phyloP scores from a whole-genome alignment of 768 basidiomycete species.

The Chalciporus piperatus region DNA sequence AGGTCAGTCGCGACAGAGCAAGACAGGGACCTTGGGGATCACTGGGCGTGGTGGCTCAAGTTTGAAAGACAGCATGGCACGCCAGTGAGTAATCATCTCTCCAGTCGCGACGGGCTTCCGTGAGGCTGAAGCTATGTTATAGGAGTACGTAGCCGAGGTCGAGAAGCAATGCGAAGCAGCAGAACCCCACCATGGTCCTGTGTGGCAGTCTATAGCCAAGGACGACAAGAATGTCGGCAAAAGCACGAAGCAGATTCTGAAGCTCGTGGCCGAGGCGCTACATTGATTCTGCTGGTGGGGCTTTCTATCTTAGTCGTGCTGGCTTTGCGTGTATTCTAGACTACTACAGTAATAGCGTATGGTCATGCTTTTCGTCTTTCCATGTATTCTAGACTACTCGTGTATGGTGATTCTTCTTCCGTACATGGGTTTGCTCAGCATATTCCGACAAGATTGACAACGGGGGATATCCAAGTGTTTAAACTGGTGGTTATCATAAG shows the following conservation, averaged over 20 bases:
- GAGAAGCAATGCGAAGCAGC: constrained; percentile 65
- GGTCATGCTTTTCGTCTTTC: too few relatives aligned
- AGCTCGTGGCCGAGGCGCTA: constrained; percentile 55
- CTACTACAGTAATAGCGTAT: too few relatives aligned
- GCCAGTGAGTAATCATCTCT: constrained; percentile 48
- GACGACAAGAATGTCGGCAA: constrained; percentile 73
- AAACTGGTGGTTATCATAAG: too few relatives aligned
- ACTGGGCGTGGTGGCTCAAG: constrained; percentile 97
- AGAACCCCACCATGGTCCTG: constrained; percentile 80
- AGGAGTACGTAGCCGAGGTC: constrained; percentile 71
- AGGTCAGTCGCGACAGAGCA: constrained; percentile 62
- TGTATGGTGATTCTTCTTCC: too few relatives aligned
- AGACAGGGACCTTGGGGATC: constrained; percentile 72
- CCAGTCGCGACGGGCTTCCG: not conserved
- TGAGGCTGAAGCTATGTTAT: constrained; percentile 5
- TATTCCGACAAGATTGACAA: too few relatives aligned
- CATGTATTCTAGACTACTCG: too few relatives aligned
- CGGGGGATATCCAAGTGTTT: too few relatives aligned
- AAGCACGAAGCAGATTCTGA: constrained; percentile 61
- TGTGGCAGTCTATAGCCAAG: constrained; percentile 86
- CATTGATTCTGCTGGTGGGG: constrained; percentile 10
- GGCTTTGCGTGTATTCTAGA: too few relatives aligned
- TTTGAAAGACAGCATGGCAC: constrained; percentile 94
- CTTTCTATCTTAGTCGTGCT: too few relatives aligned
- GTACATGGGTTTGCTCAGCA: too few relatives aligned